phyloP scores from a whole-genome alignment of 2,329 filamentous ascomycete genomes.

The Calonectria leucothoes region DNA sequence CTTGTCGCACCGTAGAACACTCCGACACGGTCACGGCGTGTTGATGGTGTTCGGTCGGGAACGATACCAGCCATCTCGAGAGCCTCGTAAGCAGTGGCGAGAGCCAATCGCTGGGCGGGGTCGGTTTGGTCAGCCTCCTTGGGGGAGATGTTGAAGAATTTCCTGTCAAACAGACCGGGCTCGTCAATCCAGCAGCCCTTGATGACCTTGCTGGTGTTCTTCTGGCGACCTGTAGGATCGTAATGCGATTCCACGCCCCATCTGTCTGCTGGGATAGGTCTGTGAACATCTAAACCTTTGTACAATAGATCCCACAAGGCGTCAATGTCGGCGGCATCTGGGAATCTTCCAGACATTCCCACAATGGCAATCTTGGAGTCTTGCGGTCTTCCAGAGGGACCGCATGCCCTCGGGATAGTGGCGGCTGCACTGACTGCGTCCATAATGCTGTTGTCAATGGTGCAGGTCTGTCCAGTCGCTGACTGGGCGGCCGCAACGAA shows the following conservation, averaged over 20 bases:
- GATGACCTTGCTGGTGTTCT: constrained; percentile 64
- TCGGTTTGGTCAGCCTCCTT: constrained; percentile 57
- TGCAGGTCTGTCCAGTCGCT: background rate
- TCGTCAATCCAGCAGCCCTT: constrained; percentile 65
- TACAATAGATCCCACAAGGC: constrained; percentile 73
- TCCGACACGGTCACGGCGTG: constrained; percentile 66
- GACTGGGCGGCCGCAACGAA: background rate
- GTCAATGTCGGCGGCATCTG: constrained; percentile 64
- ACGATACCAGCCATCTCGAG: constrained; percentile 75
- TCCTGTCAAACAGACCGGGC: constrained; percentile 73
- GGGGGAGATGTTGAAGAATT: constrained; percentile 79
- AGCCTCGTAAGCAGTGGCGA: constrained; percentile 75
- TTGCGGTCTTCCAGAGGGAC: background rate
- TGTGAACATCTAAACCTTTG: constrained; percentile 72
- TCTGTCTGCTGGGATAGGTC: constrained; percentile 58
- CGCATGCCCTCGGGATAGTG: background rate
- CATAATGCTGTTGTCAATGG: background rate
- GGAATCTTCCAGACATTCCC: constrained; percentile 73
- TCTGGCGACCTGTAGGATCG: constrained; percentile 2
- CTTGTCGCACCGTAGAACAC: constrained; percentile 82
- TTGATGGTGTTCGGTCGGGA: constrained; percentile 70
- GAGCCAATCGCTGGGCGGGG: constrained; percentile 72
- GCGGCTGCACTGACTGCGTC: background rate
- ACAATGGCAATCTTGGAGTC: constrained; percentile 62
- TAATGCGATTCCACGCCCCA: constrained; percentile 65